These are phyloP conservation scores for Eimeria sp. DNA, from an alignment of 169 alveolate species.

Conservation along the genomic window DNA sequence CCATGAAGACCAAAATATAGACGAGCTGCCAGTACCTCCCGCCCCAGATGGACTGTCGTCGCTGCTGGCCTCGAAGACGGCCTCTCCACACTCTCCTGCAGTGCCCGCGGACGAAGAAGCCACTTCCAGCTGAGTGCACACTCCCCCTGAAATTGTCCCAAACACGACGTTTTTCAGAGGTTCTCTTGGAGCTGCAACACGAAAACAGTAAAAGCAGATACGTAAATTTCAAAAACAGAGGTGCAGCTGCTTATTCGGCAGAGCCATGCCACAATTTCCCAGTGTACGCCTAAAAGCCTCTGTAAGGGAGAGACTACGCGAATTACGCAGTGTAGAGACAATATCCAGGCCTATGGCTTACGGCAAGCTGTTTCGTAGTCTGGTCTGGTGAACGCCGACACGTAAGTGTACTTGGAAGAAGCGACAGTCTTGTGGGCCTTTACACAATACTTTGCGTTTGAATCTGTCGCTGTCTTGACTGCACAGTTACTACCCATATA, in stretches of 20 bases:
- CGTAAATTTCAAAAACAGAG: neutral
- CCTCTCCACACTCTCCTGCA: slow-evolving; percentile 76
- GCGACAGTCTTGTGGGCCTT: slow-evolving; percentile 75
- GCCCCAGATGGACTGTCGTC: slow-evolving; percentile 50
- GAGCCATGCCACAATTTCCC: neutral
- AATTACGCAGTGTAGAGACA: neutral
- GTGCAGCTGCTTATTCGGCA: neutral
- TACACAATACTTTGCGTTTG: slow-evolving; percentile 73
- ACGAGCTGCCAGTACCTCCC: slow-evolving; percentile 50
- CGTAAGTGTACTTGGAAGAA: slow-evolving; percentile 66
- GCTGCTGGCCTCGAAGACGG: slow-evolving; percentile 64
- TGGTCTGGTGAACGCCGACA: slow-evolving; percentile 80
- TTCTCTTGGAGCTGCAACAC: slow-evolving; percentile 75
- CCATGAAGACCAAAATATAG: slow-evolving; percentile 75
- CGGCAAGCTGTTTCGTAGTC: slow-evolving; percentile 85
- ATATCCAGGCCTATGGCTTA: slow-evolving; percentile 7
- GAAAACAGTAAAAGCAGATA: neutral
- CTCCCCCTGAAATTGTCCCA: slow-evolving; percentile 35
- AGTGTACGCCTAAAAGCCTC: neutral
- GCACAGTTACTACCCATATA: slow-evolving; percentile 43
- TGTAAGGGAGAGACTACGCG: neutral
- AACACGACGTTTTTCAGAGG: slow-evolving; percentile 66
- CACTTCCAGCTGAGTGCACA: slow-evolving; percentile 46
- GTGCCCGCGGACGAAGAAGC: slow-evolving; percentile 14
- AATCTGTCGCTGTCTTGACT: slow-evolving; percentile 5